Base-by-base conservation (phyloP, 768 basidiomycete genomes). In the Pleurotus platypus region DNA sequence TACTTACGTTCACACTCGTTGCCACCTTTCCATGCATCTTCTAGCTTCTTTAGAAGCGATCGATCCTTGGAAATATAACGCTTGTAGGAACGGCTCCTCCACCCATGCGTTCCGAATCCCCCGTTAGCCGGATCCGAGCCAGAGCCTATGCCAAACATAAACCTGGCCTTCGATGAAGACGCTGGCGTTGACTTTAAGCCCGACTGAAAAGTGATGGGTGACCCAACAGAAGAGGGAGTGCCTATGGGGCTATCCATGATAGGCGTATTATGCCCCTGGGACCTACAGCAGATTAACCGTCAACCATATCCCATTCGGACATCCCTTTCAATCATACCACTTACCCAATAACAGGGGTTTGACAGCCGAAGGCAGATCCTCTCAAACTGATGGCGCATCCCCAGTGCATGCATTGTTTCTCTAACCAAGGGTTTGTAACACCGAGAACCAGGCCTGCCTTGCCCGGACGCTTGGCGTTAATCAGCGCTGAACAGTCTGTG, bases 371-470 rank as follows among this genome's bases (percentile, higher is more conserved):
- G 12, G 66, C 66, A 39, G 72, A 72, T 55, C 76, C 72, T 22
- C 89, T 88, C 38, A 94, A 71, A 55, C 87, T 89, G 37, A 95
- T 71, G 1, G 89, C 70, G 69, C 96, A 91, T 2, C 92, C 90
- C 91, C 92, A 96, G 68, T 94, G 90, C 1, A 77, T 75, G 65
- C 90, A 93, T 1, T 83, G 82, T 51, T 83, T 84, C 64, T 87
- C 85, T 53, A 95, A 89, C 64, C 92, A 86, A 0, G 94, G 94
- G 64, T 95, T 96, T 1, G 94, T 96, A 7, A 92, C 89, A 7
- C 94, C 92, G 2, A 96, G 67, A 4, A 96, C 62, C 2, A 91
- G 69, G 1, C 92, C 93, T 1, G 86, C 70, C 68, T 85, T 85
- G 0, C 91, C 92, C n/a, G 86, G 82, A 27, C 90, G 82, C 59